phyloP scores from a whole-genome alignment of 129 eudicot genomes.

The Heracleum sosnowskyi region DNA sequence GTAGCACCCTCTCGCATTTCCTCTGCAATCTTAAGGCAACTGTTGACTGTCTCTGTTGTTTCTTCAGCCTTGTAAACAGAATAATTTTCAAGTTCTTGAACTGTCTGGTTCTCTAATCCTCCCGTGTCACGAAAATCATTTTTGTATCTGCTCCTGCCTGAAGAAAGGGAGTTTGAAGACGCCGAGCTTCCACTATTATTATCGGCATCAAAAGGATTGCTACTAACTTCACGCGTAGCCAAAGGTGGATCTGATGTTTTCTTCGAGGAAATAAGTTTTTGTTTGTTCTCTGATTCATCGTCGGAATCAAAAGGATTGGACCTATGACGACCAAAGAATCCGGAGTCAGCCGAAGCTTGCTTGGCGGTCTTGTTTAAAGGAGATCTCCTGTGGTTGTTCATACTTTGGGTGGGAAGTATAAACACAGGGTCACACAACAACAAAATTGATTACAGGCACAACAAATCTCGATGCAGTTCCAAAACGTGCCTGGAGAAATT shows the following conservation, averaged over 20 bases:
- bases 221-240: constrained; percentile 17
- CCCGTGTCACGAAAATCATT: constrained; percentile 74
- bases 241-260: constrained; percentile 47
- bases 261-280: constrained; percentile 34
- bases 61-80: constrained; percentile 90
- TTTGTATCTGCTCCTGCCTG: constrained; percentile 71
- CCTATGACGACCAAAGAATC: constrained; percentile 15
- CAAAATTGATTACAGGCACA: not conserved
- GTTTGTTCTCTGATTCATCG: constrained; percentile 46
- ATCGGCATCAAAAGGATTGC: constrained; percentile 59
- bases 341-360: constrained; percentile 41
- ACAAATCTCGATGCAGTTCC: not conserved
- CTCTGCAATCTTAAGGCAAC: constrained; percentile 80
- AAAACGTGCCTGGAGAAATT: not conserved
- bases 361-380: constrained; percentile 47
- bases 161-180: constrained; percentile 35
- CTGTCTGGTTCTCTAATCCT: constrained; percentile 69
- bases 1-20: constrained; percentile 89
- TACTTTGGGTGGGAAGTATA: constrained; percentile 15
- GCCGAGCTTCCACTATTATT: constrained; percentile 34
- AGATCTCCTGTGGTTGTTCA: constrained; percentile 63
- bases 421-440: not conserved
- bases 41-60: constrained; percentile 68
- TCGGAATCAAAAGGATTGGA: constrained; percentile 82
- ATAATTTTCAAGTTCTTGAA: constrained; percentile 73